Percentiles rank a stretch among this genome's conserved stretches.
Evolutionary conservation across 2,329 filamentous ascomycete genomes (phyloP).

Genomic region (Cladosporium sp.): DNA sequence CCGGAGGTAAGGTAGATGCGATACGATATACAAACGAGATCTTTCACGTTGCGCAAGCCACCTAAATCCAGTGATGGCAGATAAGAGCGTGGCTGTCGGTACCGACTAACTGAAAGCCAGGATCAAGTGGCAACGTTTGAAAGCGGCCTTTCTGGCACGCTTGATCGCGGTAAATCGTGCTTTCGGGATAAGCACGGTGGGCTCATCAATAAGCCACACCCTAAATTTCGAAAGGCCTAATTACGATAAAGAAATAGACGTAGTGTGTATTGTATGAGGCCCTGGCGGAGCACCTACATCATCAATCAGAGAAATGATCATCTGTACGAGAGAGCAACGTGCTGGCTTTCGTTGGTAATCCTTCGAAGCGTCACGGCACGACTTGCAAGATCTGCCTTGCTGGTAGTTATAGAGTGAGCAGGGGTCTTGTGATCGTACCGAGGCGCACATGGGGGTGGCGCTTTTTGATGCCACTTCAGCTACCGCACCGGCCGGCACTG

Average conservation of each 20-base stretch:
- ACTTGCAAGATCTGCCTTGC: constrained; percentile 4
- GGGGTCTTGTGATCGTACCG: constrained; percentile 11
- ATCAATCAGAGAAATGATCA: not conserved
- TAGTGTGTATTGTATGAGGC: not conserved
- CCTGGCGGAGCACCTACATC: not conserved
- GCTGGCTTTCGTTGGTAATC: not conserved
- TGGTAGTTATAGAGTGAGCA: not conserved
- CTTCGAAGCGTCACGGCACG: not conserved
- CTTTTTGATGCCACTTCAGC: not conserved
- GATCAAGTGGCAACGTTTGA: not conserved
- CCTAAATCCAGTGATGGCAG: not conserved
- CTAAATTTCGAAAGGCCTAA: not conserved
- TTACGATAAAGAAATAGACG: not conserved
- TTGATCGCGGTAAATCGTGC: not conserved
- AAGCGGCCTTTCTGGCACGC: not conserved
- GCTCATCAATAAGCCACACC: not conserved
- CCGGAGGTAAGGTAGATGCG: not conserved
- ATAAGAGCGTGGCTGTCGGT: not conserved
- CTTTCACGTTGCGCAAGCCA: not conserved
- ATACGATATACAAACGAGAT: not conserved
- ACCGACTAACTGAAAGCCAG: not conserved
- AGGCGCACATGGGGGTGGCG: not conserved
- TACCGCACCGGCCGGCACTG: not conserved
- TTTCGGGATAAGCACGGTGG: not conserved
- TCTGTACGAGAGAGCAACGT: not conserved